These are phyloP conservation scores for Gonium pectorale DNA, from an alignment of 139 green algal genomes.

Conservation along the genomic window DNA sequence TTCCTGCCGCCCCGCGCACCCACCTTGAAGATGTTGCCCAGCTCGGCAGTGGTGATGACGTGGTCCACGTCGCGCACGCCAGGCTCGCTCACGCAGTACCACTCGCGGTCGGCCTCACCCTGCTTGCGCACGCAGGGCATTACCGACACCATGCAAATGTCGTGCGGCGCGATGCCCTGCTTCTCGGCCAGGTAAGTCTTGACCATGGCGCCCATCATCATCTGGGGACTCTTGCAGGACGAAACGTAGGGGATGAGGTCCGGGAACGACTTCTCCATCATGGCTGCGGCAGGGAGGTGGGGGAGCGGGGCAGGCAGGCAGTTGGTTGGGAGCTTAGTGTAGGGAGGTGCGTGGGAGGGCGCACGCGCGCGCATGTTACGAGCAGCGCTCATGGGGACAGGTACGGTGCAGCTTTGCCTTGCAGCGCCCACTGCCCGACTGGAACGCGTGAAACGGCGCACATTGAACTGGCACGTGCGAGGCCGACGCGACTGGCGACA, in stretches of 20 bases:
- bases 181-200: conserved; percentile 74
- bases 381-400: no score
- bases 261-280: conserved; percentile 79
- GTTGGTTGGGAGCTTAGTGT: no score
- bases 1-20: no score
- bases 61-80: conserved; percentile 71
- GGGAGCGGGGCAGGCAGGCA: not conserved
- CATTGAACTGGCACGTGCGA: no score
- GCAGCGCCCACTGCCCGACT: no score
- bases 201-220: conserved; percentile 78
- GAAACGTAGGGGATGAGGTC: conserved; percentile 83
- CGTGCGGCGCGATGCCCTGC: conserved; percentile 34
- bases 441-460: no score
- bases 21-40: conserved; percentile 69
- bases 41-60: conserved; percentile 78
- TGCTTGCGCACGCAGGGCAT: conserved; percentile 79
- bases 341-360: no score
- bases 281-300: conserved; percentile 11
- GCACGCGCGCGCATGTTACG: no score
- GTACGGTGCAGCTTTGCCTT: no score
- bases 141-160: conserved; percentile 63
- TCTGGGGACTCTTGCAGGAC: conserved; percentile 76
- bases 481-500: no score
- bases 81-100: conserved; percentile 51
- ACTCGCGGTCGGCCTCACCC: conserved; percentile 72